A percentile compares a stretch with the other conserved stretches of the same genome.
phyloP scores from a whole-genome alignment of 1,139 yeast genomes.

The Meyerozyma sp. region DNA sequence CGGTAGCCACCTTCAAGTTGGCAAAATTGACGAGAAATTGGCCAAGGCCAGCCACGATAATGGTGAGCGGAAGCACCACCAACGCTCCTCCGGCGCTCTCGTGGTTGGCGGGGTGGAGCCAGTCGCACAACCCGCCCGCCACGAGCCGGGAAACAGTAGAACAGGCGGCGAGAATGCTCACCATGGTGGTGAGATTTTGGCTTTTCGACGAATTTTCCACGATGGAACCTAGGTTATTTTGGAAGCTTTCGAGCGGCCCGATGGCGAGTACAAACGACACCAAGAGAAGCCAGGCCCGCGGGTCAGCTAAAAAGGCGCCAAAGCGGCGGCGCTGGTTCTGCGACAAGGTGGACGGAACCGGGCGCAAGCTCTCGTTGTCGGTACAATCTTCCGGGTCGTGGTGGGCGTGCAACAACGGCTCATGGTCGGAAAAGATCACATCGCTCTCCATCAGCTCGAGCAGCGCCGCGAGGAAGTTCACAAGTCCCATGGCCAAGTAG shows the following conservation, averaged over 20 bases:
- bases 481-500: constrained; percentile 49
- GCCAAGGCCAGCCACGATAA: constrained; percentile 40
- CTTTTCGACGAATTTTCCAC: constrained; percentile 30
- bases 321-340: constrained; percentile 46
- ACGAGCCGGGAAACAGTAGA: constrained; percentile 46
- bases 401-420: constrained; percentile 16
- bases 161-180: constrained; percentile 34
- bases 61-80: constrained; percentile 38
- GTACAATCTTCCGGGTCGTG: constrained; percentile 14
- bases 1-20: constrained; percentile 30
- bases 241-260: constrained; percentile 86
- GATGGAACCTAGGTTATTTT: constrained; percentile 79
- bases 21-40: constrained; percentile 20
- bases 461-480: constrained; percentile 60
- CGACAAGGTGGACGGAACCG: constrained; percentile 28
- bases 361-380: constrained; percentile 14
- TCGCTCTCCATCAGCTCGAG: constrained; percentile 61
- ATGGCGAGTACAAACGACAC: constrained; percentile 60
- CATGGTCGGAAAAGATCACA: constrained; percentile 31
- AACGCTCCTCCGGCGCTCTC: constrained; percentile 31
- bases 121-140: constrained; percentile 66
- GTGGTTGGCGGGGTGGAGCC: constrained; percentile 24
- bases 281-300: constrained; percentile 61
- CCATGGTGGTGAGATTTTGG: constrained; percentile 54
- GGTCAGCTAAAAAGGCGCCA: constrained; percentile 50